phyloP scores from a whole-genome alignment of 768 basidiomycete genomes.

The Amanita pallidorosea region DNA sequence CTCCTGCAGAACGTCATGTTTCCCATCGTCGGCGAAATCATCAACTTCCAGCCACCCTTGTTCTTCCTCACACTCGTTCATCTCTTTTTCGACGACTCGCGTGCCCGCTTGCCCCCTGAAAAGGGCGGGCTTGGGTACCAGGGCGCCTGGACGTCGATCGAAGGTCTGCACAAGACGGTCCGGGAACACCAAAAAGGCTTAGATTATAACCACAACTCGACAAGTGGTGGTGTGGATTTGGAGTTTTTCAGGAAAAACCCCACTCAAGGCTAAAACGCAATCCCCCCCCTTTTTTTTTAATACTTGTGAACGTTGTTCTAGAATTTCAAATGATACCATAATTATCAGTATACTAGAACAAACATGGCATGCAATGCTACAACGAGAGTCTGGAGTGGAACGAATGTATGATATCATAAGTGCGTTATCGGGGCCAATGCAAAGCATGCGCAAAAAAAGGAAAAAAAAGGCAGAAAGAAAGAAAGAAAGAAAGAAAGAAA shows the following conservation, averaged over 20 bases:
- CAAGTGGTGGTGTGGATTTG: conserved; percentile 34
- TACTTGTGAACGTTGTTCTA: background rate
- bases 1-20: conserved; percentile 30
- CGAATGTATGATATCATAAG: background rate
- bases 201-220: conserved; percentile 26
- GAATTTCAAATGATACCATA: background rate
- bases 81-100: conserved; percentile 55
- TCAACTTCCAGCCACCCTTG: conserved; percentile 50
- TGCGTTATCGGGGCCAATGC: background rate
- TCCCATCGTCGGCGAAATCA: conserved; percentile 32
- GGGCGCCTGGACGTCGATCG: conserved; percentile 45
- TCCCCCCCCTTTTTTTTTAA: background rate
- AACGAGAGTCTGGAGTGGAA: background rate
- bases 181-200: conserved; percentile 33
- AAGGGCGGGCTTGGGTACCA: conserved; percentile 57
- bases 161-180: conserved; percentile 47
- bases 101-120: conserved; percentile 40
- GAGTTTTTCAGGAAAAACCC: conserved; percentile 11
- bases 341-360: background rate
- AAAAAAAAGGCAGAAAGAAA: background rate
- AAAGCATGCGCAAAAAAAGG: background rate
- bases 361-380: background rate
- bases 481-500: background rate
- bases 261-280: too few species aligned
- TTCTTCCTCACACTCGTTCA: conserved; percentile 44